Percentiles rank a stretch among this genome's conserved stretches.
Conservation (phyloP, 257 asterid genomes). For the Capsicum chinense region DNA sequence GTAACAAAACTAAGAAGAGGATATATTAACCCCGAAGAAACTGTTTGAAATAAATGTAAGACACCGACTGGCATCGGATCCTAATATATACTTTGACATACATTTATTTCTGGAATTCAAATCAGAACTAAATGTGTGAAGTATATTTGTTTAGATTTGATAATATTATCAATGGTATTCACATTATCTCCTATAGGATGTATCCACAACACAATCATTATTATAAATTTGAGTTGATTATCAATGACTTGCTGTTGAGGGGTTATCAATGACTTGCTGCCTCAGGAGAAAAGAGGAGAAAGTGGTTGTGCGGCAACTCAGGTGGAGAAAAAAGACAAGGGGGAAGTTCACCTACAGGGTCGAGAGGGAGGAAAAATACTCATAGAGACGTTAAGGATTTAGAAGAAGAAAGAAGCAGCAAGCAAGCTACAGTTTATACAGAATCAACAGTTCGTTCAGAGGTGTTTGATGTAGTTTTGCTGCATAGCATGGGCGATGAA, state of each 20-base stretch:
- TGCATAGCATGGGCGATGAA: constrained; percentile 47
- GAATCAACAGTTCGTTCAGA: constrained; percentile 34
- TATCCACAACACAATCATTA: no score
- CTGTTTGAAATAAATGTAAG: not conserved
- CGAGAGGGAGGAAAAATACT: constrained; percentile 51
- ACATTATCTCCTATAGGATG: no score
- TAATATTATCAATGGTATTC: not conserved
- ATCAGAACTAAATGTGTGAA: constrained; percentile 17
- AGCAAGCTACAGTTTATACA: constrained; percentile 45
- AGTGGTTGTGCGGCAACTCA: constrained; percentile 11
- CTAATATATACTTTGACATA: constrained; percentile 6
- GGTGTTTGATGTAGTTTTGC: constrained; percentile 52
- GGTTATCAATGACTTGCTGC: constrained; percentile 26
- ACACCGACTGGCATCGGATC: not conserved
- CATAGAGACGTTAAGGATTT: constrained; percentile 41
- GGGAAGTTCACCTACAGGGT: constrained; percentile 32
- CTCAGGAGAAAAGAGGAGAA: constrained; percentile 33
- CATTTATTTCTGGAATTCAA: constrained; percentile 23
- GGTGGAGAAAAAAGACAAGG: constrained; percentile 34
- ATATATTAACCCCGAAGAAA: not conserved
- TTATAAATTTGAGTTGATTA: no score
- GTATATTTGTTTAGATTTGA: not conserved
- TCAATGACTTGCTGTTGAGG: no score
- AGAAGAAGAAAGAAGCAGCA: constrained; percentile 60
- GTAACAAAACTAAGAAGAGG: constrained; percentile 17